These are phyloP conservation scores for Alternaria viburni DNA, from an alignment of 2,329 filamentous ascomycete genomes.

Conservation along the genomic window DNA sequence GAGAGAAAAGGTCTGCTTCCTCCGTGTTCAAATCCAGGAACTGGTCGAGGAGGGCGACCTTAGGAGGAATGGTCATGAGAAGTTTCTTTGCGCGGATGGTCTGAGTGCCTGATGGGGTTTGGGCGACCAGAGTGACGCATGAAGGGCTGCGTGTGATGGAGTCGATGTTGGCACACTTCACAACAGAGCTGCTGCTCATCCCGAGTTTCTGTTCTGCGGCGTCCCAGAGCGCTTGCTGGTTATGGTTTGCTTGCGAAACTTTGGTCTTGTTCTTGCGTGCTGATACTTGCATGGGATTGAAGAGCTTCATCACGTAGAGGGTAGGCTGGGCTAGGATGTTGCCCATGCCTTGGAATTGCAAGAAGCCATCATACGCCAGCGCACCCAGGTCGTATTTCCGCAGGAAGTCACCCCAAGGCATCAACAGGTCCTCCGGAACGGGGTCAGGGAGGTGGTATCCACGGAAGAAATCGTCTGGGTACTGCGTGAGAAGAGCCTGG, in stretches of 20 bases:
- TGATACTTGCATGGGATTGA: neutral
- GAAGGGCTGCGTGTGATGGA: neutral
- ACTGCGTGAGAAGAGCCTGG: neutral
- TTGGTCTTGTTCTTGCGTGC: neutral
- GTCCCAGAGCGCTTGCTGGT: neutral
- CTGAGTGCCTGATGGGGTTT: neutral
- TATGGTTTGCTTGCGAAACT: neutral
- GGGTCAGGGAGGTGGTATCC: neutral
- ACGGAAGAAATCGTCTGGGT: neutral
- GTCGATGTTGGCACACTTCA: neutral
- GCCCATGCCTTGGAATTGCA: neutral
- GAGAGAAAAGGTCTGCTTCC: neutral
- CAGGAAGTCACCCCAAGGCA: neutral
- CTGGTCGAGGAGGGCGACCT: neutral
- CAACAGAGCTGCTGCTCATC: neutral
- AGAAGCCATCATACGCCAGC: neutral
- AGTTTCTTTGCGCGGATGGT: slow-evolving; percentile 2
- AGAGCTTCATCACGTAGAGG: slow-evolving; percentile 1
- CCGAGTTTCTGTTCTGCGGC: neutral
- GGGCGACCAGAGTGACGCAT: neutral
- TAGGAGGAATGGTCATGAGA: neutral
- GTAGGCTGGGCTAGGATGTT: neutral
- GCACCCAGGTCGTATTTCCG: neutral
- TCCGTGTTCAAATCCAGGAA: neutral
- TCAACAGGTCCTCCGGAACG: neutral